Percentiles rank a stretch among this genome's conserved stretches.
phyloP scores from a whole-genome alignment of 73 alveolate genomes.

The Paramecium tetraurelia region DNA sequence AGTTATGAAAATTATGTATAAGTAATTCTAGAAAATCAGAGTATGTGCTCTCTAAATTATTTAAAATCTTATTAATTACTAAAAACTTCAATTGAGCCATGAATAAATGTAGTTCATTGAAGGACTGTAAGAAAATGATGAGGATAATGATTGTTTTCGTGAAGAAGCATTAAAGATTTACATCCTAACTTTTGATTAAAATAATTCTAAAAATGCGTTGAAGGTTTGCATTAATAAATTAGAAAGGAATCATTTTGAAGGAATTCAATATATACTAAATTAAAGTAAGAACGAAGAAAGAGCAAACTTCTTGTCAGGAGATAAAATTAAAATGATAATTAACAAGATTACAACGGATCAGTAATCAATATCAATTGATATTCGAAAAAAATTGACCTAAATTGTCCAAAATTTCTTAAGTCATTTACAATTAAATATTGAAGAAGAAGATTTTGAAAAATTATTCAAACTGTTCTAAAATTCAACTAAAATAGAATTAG shows the following conservation, averaged over 20 bases:
- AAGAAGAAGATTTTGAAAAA: not conserved
- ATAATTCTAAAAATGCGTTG: not conserved
- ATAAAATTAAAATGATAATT: not conserved
- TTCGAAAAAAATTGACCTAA: not conserved
- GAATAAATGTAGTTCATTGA: not conserved
- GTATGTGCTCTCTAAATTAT: not conserved
- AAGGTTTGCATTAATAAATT: not conserved
- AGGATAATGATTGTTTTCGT: not conserved
- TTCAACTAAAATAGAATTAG: not conserved
- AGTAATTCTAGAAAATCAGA: not conserved
- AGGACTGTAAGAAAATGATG: not conserved
- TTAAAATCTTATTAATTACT: not conserved
- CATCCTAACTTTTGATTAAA: not conserved
- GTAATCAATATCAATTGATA: not conserved
- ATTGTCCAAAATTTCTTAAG: not conserved
- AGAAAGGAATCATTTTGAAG: not conserved
- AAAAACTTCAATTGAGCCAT: not conserved
- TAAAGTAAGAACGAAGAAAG: not conserved
- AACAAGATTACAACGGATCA: not conserved
- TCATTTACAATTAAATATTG: not conserved
- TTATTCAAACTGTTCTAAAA: not conserved
- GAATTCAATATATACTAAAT: not conserved
- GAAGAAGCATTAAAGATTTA: not conserved
- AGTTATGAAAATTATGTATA: not conserved
- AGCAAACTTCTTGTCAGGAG: not conserved